Evolutionary conservation across 352 stramenopile genomes (phyloP).

Genomic region (Phytophthora litchii): DNA sequence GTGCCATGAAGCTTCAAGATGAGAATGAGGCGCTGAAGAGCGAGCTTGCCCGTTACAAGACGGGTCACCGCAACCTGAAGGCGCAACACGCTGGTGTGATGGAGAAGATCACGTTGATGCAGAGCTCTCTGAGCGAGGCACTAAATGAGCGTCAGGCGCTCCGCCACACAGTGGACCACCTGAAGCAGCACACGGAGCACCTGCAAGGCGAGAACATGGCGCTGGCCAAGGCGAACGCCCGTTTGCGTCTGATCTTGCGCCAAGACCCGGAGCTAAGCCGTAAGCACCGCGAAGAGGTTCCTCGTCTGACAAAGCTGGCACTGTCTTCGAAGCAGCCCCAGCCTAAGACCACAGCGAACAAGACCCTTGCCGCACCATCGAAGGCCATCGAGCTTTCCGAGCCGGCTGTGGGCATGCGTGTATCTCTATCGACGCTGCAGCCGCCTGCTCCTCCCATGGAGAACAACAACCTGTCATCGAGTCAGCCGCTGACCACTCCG

Average conservation of each 20-base stretch:
- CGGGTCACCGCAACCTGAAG: conserved; percentile 83
- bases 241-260: conserved; percentile 80
- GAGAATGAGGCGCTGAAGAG: conserved; percentile 83
- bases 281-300: conserved; percentile 86
- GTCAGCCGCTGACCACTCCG: conserved; percentile 36
- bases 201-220: conserved; percentile 85
- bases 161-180: conserved; percentile 71
- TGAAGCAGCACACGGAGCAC: conserved; percentile 78
- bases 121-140: conserved; percentile 72
- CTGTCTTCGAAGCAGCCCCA: conserved; percentile 72
- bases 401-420: conserved; percentile 43
- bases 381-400: conserved; percentile 56
- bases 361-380: conserved; percentile 38
- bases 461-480: conserved; percentile 20
- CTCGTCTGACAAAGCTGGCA: conserved; percentile 81
- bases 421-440: conserved; percentile 57
- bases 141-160: conserved; percentile 75
- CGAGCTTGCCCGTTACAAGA: conserved; percentile 82
- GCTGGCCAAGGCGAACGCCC: conserved; percentile 84
- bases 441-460: conserved; percentile 45
- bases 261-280: conserved; percentile 86
- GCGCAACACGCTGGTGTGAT: conserved; percentile 79
- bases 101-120: conserved; percentile 85
- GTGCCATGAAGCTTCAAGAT: conserved; percentile 85
- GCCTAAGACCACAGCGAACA: conserved; percentile 47